These are phyloP conservation scores for Endoconidiophora laricicola DNA, from an alignment of 2,329 filamentous ascomycete genomes.

Conservation along the genomic window DNA sequence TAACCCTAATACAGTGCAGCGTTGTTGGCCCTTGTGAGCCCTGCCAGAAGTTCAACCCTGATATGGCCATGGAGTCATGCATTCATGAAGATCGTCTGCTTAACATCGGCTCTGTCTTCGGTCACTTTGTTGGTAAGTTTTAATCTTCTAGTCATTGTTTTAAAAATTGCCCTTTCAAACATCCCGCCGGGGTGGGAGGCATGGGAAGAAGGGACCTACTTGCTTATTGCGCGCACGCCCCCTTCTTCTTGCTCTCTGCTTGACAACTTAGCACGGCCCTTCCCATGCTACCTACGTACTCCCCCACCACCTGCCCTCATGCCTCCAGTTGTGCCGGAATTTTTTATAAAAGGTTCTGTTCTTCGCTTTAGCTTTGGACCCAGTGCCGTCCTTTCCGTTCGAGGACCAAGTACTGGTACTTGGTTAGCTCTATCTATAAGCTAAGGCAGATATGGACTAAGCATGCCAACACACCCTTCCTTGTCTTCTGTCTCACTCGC, in stretches of 20 bases:
- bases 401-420: too few species aligned
- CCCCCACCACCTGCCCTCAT: background rate
- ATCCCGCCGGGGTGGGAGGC: too few species aligned
- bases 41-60: conserved; percentile 8
- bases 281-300: background rate
- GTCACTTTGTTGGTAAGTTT: conserved; percentile 5
- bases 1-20: conserved; percentile 4
- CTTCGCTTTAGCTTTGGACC: too few species aligned
- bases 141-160: background rate
- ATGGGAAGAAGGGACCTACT: too few species aligned
- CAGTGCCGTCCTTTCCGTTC: too few species aligned
- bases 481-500: background rate
- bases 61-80: conserved; percentile 3
- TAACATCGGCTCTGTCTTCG: conserved; percentile 4
- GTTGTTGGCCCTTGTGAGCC: conserved; percentile 3
- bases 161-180: background rate
- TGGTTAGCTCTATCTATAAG: too few species aligned
- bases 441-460: too few species aligned
- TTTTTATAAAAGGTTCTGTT: too few species aligned
- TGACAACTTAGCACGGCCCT: background rate
- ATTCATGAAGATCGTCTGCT: conserved; percentile 7
- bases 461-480: too few species aligned
- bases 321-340: too few species aligned
- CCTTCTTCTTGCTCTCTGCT: background rate
- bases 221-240: too few species aligned